Percentiles rank a stretch among this genome's conserved stretches.
phyloP scores from a whole-genome alignment of 225 moss, liverwort and hornwort genomes.

The Pleurozium schreberi region DNA sequence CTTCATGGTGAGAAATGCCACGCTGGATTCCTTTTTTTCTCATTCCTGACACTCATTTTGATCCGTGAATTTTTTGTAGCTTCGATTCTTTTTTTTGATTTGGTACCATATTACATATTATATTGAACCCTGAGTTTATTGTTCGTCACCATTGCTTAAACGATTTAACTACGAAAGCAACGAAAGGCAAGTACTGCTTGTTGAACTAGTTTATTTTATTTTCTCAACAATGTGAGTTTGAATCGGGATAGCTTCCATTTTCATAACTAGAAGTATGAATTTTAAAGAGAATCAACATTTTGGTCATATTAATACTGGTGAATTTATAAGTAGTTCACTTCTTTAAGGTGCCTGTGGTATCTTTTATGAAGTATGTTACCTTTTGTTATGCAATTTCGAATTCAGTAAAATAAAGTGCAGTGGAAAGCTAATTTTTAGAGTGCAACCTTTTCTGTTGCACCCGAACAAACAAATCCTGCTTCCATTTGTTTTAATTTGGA shows the following conservation, averaged over 20 bases:
- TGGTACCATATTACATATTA: neutral
- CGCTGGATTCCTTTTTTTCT: neutral
- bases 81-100: neutral
- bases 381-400: neutral
- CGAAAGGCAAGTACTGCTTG: neutral
- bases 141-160: neutral
- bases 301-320: no score
- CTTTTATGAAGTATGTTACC: neutral
- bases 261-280: neutral
- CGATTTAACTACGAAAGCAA: neutral
- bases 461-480: neutral
- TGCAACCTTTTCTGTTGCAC: neutral
- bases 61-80: neutral
- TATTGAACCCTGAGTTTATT: neutral
- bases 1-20: constrained; percentile 17
- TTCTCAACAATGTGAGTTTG: neutral
- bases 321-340: neutral
- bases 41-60: neutral
- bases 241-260: neutral
- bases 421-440: neutral
- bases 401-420: neutral
- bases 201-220: no score
- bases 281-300: no score
- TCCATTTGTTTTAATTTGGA: neutral
- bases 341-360: no score